A percentile compares a stretch with the other conserved stretches of the same genome.
These are phyloP conservation scores for Fusarium drepaniforme DNA, from an alignment of 2,329 filamentous ascomycete species.

Conservation along the genomic window DNA sequence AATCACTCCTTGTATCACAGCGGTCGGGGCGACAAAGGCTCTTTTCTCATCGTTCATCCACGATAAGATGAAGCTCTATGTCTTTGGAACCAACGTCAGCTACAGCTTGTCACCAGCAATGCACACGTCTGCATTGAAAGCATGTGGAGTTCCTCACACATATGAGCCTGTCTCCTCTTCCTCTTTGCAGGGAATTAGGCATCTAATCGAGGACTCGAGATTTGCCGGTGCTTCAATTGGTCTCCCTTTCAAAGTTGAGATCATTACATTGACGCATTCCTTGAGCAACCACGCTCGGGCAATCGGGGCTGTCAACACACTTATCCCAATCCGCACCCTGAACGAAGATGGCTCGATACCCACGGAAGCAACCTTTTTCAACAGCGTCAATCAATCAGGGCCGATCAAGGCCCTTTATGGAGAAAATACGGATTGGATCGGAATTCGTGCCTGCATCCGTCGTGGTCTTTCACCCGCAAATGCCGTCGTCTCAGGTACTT, in stretches of 20 bases:
- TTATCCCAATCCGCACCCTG: slow-evolving; percentile 76
- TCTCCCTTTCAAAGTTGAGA: slow-evolving; percentile 81
- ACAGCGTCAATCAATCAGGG: slow-evolving; percentile 71
- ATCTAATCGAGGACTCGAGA: slow-evolving; percentile 72
- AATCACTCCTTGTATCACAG: slow-evolving; percentile 60
- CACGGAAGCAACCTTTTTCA: slow-evolving; percentile 63
- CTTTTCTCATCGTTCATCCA: slow-evolving; percentile 76
- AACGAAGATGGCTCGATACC: slow-evolving; percentile 69
- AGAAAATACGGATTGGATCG: slow-evolving; percentile 87
- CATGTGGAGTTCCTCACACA: slow-evolving; percentile 76
- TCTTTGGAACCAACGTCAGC: slow-evolving; percentile 78
- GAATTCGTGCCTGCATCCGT: slow-evolving; percentile 79
- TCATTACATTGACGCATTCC: slow-evolving; percentile 76
- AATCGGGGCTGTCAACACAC: slow-evolving; percentile 82
- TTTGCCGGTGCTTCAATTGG: slow-evolving; percentile 81
- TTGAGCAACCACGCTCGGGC: slow-evolving; percentile 79
- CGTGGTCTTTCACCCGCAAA: slow-evolving; percentile 80
- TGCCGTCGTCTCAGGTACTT: slow-evolving; percentile 67
- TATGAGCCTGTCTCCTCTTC: slow-evolving; percentile 75
- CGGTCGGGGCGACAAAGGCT: slow-evolving; percentile 72
- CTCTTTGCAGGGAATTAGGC: slow-evolving; percentile 72
- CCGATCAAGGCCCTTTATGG: slow-evolving; percentile 78
- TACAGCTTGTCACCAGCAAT: slow-evolving; percentile 83
- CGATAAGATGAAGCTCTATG: slow-evolving; percentile 78
- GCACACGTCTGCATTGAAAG: slow-evolving; percentile 78